Base-by-base conservation (phyloP, 805 yeast species). In the Candida cerambycidarum region DNA sequence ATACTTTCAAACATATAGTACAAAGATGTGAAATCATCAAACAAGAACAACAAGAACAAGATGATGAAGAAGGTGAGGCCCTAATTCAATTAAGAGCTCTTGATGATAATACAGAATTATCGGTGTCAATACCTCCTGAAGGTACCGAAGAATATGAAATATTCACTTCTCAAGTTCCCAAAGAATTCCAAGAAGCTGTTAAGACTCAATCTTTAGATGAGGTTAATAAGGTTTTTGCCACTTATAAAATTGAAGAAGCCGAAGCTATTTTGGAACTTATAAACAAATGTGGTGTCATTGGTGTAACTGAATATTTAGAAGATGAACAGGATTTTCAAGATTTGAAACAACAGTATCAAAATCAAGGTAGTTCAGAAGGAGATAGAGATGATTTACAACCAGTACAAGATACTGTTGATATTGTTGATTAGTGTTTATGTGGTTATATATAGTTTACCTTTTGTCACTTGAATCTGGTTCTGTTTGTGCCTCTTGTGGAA, bases 11-110 rank as follows among this genome's bases (percentile, higher is more conserved):
- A 13, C 99, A 93, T 63, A 85, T 93, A 51, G 76, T 76, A 47
- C 65, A 61, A 17, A 78, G 99, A 59, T 89, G 96, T 58, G 75
- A 80, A 56, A 63, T 88, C 2, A 73, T 93, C 43, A 62, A 72
- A 35, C 62, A 71, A 39, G 87, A 85, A 54, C 65, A 61, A 13
- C 70, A 71, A 29, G 40, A 47, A 32, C 50, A 47, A 5, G 61
- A 58, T 10, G 70, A 59, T 4, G 65, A 55, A 7, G 74, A 59
- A 30, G 46, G 34, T 16, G 92, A 82, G 39, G 92, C 83, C 44
- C 81, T 84, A 46, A 89, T 92, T 51, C 99, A 92, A 65, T 72
- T 92, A 58, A 86, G 86, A 57, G 80, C 96, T 0, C 75, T 90
- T 45, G 98, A 92, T 62, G 96, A 93, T 32, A 75, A 82, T 45